Evolutionary conservation across 129 eudicot species (phyloP), one percentile per base, ranked within the genome.

Genomic region (Mikania micrantha): DNA sequence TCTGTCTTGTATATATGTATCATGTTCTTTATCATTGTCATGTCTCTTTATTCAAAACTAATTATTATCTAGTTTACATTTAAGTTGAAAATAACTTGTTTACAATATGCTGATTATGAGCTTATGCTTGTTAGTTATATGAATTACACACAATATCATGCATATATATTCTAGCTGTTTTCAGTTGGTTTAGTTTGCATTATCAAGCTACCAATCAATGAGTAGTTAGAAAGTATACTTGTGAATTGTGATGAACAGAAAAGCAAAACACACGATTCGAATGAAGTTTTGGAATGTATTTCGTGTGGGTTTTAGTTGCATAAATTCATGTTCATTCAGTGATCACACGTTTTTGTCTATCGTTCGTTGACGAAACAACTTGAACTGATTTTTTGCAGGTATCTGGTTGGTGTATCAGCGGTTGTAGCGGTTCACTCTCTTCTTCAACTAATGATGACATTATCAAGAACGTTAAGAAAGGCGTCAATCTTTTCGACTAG

Each of bases 371-470:
- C 53, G 32, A 34, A 41, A 24, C 19, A 39, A 15, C 13, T 27
- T 25, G 34, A 42, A 25, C 39, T 75, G 67, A 42, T 76, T 68
- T 16, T 32, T 10, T 41, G 41, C 80, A 91, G 96, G 84, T 91
- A 88, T 68, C 73, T 91, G 72, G 97, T 91, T 22, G 96, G 86
- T 57, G 85, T 88, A 21, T 85, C 90, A 3, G 85, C 80, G 0
- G 85, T 88, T 13, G 94, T 83, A 32, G 90, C 84, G 10, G 83
- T 72, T 42, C 90, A 91, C 74, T 91, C 93, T 10, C 56, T 91
- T 72, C 77, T 88, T 67, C 97, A 91, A 75, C 49, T 91, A 21
- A 67, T 72, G 1, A 81, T 91, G 22, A 75, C 85, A 22, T 57
- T 44, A 12, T 72, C 76, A 9, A 85, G 82, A 77, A 40, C 77